Base-by-base conservation (phyloP, 2,329 filamentous ascomycete genomes). In the Orbilia quercus region DNA sequence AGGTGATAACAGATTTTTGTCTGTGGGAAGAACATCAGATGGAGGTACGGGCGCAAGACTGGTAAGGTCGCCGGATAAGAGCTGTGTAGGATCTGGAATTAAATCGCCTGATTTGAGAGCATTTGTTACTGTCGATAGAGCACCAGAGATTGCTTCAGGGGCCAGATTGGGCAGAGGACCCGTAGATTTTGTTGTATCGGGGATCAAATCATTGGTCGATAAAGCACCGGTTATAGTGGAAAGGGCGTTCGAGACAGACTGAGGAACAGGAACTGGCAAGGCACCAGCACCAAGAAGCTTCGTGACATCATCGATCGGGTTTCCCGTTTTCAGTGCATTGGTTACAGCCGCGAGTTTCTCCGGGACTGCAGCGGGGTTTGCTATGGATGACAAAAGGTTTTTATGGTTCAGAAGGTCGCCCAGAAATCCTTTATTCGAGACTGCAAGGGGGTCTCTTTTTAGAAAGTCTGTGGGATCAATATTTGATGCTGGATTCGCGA, bases 261-360 rank as follows among this genome's bases (percentile, higher is more conserved):
- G 20, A 3, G 69, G 48, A n/a, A 22, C 45, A 12, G 69, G 59
- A n/a, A 45, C 54, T 9, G 60, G 69, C 18, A 73, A 36, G 22
- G 59, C 54, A 5, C 69, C 42, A 1, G 60, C 60, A 28, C 69
- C 69, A 1, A 73, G 34, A 34, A 73, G 60, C 42, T 73, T 73
- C 16, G 42, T 45, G 18, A 47, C 38, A 45, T 54, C 48, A 59
- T 55, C 47, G 12, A 73, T 55, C 7, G 59, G 47, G 22, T 34
- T 50, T n/a, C 59, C 54, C 9, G 60, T 73, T 14, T 73, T 66
- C 9, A 66, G 16, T 6, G 40, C 60, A 45, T 62, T 65, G 14
- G 69, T 73, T 0, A 72, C 38, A 5, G 67, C 67, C 5, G 67
- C 67, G 6, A 72, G 20, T 20, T 72, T 72, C 23, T 65, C 67